Conservation (phyloP, 495 filamentous ascomycete genomes). For the Poronia punctata region DNA sequence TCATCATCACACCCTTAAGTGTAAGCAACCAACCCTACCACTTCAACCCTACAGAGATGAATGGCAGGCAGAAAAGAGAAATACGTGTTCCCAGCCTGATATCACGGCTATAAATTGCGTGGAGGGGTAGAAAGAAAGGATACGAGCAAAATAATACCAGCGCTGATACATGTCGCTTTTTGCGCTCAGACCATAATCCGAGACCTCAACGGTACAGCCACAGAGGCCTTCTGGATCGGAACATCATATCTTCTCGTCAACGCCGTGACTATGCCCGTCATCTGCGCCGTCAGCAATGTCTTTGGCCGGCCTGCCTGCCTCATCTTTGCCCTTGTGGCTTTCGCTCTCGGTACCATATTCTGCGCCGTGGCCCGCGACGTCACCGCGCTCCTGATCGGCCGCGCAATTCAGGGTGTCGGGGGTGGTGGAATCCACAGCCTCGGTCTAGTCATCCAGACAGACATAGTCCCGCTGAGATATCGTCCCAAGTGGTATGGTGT, state of each 20-base stretch:
- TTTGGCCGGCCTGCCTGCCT: conserved; percentile 45
- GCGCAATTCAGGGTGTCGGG: conserved; percentile 74
- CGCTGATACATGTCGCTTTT: too few species aligned
- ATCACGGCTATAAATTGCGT: too few species aligned
- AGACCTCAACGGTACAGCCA: conserved; percentile 38
- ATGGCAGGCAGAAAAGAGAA: too few species aligned
- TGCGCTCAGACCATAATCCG: conserved; percentile 35
- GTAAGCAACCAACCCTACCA: conserved; percentile 23
- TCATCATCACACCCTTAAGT: conserved; percentile 40
- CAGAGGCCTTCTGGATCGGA: conserved; percentile 48
- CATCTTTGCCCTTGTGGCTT: conserved; percentile 32
- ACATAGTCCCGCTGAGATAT: conserved; percentile 35
- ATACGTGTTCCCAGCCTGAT: too few species aligned
- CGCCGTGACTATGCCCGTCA: conserved; percentile 42
- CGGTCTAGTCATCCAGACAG: conserved; percentile 67
- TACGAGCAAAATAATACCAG: too few species aligned
- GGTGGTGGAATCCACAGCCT: conserved; percentile 77
- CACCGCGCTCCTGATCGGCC: conserved; percentile 63
- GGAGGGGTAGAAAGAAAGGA: too few species aligned
- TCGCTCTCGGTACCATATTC: conserved; percentile 39
- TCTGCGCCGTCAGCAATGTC: conserved; percentile 43
- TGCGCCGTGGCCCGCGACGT: conserved; percentile 33
- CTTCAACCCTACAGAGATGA: too few species aligned
- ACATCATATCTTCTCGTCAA: conserved; percentile 46
- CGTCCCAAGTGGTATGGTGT: conserved; percentile 33